These are phyloP conservation scores for Gossypium trilobum DNA, from an alignment of 441 rosid genomes.

Conservation along the genomic window DNA sequence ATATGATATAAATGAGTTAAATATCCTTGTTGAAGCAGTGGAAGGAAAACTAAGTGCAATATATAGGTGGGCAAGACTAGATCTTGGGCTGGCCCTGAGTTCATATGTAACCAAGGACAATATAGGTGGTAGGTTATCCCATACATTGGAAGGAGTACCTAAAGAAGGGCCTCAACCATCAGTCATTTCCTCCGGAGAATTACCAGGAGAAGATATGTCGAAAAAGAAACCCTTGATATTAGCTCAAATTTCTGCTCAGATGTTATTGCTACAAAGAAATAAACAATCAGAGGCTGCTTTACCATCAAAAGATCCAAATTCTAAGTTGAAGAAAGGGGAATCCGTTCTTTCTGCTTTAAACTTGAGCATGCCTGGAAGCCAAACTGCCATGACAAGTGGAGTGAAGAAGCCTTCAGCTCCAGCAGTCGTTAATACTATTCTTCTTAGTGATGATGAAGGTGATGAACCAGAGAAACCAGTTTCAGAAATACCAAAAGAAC, in stretches of 20 bases:
- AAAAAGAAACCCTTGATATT: slow-evolving; percentile 22
- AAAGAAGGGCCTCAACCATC: slow-evolving; percentile 33
- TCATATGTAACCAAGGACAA: slow-evolving; percentile 41
- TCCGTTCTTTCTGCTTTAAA: slow-evolving; percentile 18
- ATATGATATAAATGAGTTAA: slow-evolving; percentile 65
- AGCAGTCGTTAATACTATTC: slow-evolving; percentile 42
- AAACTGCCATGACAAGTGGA: slow-evolving; percentile 19
- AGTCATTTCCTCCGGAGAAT: slow-evolving; percentile 26
- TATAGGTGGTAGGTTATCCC: slow-evolving; percentile 30
- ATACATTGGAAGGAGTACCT: slow-evolving; percentile 27
- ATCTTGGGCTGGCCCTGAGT: slow-evolving; percentile 84
- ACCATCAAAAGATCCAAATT: slow-evolving; percentile 26
- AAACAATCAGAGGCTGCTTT: slow-evolving; percentile 25
- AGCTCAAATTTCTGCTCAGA: slow-evolving; percentile 20
- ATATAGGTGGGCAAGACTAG: slow-evolving; percentile 92
- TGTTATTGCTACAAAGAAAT: slow-evolving; percentile 23
- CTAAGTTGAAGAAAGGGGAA: slow-evolving; percentile 24
- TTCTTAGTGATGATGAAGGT: slow-evolving; percentile 81
- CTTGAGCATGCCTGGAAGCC: slow-evolving; percentile 23
- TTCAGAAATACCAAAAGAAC: slow-evolving; percentile 30
- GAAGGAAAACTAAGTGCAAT: slow-evolving; percentile 94
- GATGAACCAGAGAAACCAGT: slow-evolving; percentile 42
- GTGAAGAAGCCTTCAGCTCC: slow-evolving; percentile 29
- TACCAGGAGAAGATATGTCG: slow-evolving; percentile 30
- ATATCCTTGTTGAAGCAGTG: slow-evolving; percentile 88